Percentiles rank a stretch among this genome's conserved stretches.
Evolutionary conservation across 1,284 basidiomycete species (phyloP).

Genomic region (Ganoderma multipileum): DNA sequence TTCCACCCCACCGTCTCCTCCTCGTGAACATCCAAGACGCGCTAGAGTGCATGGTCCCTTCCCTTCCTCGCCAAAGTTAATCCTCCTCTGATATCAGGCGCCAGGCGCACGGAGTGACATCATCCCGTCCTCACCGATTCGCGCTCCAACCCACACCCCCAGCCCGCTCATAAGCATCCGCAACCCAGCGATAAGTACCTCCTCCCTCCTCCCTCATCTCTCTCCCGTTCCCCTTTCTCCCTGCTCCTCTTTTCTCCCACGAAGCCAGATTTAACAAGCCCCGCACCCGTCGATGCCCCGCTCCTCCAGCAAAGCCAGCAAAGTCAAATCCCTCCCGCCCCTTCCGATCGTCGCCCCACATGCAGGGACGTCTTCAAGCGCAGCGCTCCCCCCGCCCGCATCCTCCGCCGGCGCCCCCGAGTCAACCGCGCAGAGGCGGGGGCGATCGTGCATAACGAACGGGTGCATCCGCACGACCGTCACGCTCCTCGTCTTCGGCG

Average conservation of each 20-base stretch:
- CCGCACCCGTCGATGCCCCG: constrained; percentile 1
- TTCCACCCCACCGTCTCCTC: not conserved
- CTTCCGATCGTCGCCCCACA: constrained; percentile 19
- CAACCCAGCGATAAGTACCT: constrained; percentile 1
- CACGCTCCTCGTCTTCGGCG: constrained; percentile 23
- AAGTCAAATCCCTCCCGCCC: constrained; percentile 10
- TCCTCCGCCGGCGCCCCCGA: too few species aligned
- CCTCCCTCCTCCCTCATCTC: not conserved
- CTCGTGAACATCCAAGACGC: not conserved
- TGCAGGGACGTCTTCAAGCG: constrained; percentile 2
- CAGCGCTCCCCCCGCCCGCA: not conserved
- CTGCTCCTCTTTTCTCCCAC: not conserved
- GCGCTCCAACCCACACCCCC: constrained; percentile 26
- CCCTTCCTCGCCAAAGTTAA: not conserved
- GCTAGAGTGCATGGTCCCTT: too few species aligned
- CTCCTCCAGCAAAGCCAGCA: constrained; percentile 20
- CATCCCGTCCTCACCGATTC: constrained; percentile 24
- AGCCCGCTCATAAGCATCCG: constrained; percentile 6
- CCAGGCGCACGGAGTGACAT: constrained; percentile 18
- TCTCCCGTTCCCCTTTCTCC: not conserved
- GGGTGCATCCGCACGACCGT: constrained; percentile 27
- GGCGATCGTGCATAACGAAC: constrained; percentile 19
- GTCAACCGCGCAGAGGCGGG: not conserved
- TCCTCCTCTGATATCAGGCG: not conserved
- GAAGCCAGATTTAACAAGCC: not conserved